phyloP scores from a whole-genome alignment of 768 basidiomycete species.

The Dacryopinax primogenitus region DNA sequence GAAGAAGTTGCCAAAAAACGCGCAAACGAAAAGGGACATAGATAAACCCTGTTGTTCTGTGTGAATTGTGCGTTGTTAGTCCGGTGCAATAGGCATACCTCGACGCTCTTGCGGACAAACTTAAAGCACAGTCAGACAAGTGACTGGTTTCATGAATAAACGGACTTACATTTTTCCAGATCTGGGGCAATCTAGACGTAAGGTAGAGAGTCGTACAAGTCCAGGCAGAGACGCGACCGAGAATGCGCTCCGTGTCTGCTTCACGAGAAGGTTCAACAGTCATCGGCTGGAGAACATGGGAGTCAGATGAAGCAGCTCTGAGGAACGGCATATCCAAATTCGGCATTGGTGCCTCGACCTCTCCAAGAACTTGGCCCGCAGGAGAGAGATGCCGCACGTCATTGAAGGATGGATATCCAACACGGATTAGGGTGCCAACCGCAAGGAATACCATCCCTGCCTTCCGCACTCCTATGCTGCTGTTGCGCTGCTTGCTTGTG shows the following conservation, averaged over 20 bases:
- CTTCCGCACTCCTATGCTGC: slow-evolving; percentile 21
- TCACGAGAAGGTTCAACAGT: neutral
- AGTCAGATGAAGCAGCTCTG: neutral
- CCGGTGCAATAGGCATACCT: slow-evolving; percentile 32
- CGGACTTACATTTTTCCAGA: slow-evolving; percentile 90
- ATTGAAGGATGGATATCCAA: slow-evolving; percentile 13
- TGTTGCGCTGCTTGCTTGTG: slow-evolving; percentile 16
- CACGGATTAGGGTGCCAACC: slow-evolving; percentile 15
- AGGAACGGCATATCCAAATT: no score
- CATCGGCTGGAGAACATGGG: neutral
- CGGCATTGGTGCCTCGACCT: no score
- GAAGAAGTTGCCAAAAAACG: slow-evolving; percentile 85
- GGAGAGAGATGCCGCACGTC: neutral
- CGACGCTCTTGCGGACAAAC: slow-evolving; percentile 83
- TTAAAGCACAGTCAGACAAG: slow-evolving; percentile 23
- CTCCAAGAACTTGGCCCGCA: neutral
- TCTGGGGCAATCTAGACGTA: slow-evolving; percentile 88
- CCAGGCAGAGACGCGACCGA: slow-evolving; percentile 93
- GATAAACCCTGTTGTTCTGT: slow-evolving; percentile 58
- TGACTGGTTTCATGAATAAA: neutral
- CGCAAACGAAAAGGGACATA: slow-evolving; percentile 83
- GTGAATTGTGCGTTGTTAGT: neutral
- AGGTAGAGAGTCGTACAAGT: slow-evolving; percentile 83
- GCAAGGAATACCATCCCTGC: slow-evolving; percentile 21
- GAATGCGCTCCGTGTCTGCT: slow-evolving; percentile 40